Evolutionary conservation across 2,329 filamentous ascomycete species (phyloP).

Genomic region (Penicillium sp.): DNA sequence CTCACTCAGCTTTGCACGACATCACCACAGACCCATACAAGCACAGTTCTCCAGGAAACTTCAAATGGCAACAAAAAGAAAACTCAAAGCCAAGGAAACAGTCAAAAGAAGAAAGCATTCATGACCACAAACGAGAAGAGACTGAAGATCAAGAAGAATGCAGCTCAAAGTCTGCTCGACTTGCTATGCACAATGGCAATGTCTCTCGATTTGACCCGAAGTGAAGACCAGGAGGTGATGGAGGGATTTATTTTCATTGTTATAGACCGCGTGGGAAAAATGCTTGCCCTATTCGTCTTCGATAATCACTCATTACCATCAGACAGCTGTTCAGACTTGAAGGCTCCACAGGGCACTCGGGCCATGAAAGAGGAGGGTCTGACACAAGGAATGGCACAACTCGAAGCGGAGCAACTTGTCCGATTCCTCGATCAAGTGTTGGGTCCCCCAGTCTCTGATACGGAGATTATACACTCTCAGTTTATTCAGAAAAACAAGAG

Average conservation of each 20-base stretch:
- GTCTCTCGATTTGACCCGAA: slow-evolving; percentile 26
- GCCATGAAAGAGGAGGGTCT: slow-evolving; percentile 23
- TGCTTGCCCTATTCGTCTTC: slow-evolving; percentile 43
- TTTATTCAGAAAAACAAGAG: slow-evolving; percentile 28
- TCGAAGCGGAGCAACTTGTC: slow-evolving; percentile 40
- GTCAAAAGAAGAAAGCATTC: background rate
- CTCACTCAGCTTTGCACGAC: slow-evolving; percentile 28
- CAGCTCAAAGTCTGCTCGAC: slow-evolving; percentile 22
- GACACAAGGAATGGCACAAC: slow-evolving; percentile 26
- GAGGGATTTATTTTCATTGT: slow-evolving; percentile 44
- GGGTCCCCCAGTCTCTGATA: slow-evolving; percentile 1
- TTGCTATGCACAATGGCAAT: slow-evolving; percentile 32
- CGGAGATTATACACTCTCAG: background rate
- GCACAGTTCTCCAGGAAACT: background rate
- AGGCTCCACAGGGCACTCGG: slow-evolving; percentile 33
- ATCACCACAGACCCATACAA: slow-evolving; percentile 1
- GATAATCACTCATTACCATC: slow-evolving; percentile 31
- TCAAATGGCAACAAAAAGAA: slow-evolving; percentile 12
- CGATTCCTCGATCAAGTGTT: slow-evolving; percentile 35
- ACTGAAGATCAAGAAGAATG: slow-evolving; percentile 11
- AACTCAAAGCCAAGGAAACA: background rate
- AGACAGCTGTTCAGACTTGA: slow-evolving; percentile 27
- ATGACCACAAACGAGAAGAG: background rate
- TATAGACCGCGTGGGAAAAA: slow-evolving; percentile 40
- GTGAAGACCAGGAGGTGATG: slow-evolving; percentile 35